Base-by-base conservation (phyloP, 306 rosid species). In the Quercus variabilis region DNA sequence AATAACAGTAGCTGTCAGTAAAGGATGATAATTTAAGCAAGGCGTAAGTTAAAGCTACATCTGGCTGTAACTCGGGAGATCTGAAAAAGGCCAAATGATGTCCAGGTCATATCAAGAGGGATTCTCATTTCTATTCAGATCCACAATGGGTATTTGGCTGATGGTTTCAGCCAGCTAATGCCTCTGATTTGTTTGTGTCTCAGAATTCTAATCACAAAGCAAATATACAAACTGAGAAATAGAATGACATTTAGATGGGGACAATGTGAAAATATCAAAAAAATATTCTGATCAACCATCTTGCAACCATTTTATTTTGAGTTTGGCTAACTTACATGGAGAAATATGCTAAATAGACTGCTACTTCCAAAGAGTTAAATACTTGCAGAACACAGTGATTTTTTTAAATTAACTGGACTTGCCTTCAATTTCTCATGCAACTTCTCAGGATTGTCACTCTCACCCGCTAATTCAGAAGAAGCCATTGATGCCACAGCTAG, bases 401-500 rank as follows among this genome's bases (percentile, higher is more conserved):
- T 74, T 57, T 76, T 54, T 74, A 69, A 67, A 87, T 55, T 23
- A 15, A 64, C 62, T 80, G 74, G 79, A 80, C 95, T 87, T 85
- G 87, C 99, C 98, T 92, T 95, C 80, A 95, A 81, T 80, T 87
- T 95, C 74, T 93, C 91, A 52, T 93, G 90, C 65, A 91, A 65
- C 63, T 88, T 87, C 82, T 91, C 97, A 23, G 89, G 85, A 85
- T 88, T 89, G 18, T 90, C 91, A 72, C 19, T 80, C 79, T 91
- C 94, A 54, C 79, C 86, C 1, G 78, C 85, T 62, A 91, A 72
- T 59, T 87, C 98, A 69, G 98, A 90, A 76, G 98, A 89, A 78
- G 98, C 92, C 97, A 95, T 91, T 11, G 99, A 90, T 77, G 98
- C 96, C 68, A 93, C 97, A 64, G 97, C 94, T 75, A 93, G 79